Conservation (phyloP, 345 rosid genomes). For the Euphorbia lathyris region DNA sequence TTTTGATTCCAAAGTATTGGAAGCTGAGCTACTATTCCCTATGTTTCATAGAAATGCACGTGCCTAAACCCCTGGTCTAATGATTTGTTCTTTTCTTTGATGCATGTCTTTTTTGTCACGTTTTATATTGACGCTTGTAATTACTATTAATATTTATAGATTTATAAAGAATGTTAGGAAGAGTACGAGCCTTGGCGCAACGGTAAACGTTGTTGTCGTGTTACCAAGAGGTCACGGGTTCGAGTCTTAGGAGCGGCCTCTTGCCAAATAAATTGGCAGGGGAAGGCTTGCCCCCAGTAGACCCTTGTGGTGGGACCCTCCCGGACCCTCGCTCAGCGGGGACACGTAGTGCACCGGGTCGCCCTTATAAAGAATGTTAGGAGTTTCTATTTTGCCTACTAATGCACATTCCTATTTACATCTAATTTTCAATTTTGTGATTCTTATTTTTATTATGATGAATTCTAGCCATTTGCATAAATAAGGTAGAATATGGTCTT, state of each 20-base stretch:
- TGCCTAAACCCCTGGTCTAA: neutral
- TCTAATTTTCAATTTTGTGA: neutral
- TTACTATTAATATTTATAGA: neutral
- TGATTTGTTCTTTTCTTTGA: conserved; percentile 1
- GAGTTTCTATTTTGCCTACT: neutral
- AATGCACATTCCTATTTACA: neutral
- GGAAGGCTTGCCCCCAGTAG: too few relatives aligned
- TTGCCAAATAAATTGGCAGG: too few relatives aligned
- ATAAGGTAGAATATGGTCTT: neutral
- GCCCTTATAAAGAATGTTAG: neutral
- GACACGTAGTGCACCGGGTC: too few relatives aligned
- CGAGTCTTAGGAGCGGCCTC: too few relatives aligned
- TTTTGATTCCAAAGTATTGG: neutral
- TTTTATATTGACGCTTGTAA: neutral
- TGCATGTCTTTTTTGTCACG: neutral
- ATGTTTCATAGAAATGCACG: neutral
- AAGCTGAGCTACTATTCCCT: neutral
- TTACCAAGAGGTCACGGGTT: too few relatives aligned
- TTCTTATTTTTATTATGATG: neutral
- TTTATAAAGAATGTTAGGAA: neutral
- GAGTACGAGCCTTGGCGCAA: too few relatives aligned
- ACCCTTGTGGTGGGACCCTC: too few relatives aligned
- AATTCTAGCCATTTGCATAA: neutral
- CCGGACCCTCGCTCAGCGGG: too few relatives aligned
- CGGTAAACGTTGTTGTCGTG: too few relatives aligned